These are phyloP conservation scores for Candida odintsovae DNA, from an alignment of 805 yeast species.

Conservation along the genomic window DNA sequence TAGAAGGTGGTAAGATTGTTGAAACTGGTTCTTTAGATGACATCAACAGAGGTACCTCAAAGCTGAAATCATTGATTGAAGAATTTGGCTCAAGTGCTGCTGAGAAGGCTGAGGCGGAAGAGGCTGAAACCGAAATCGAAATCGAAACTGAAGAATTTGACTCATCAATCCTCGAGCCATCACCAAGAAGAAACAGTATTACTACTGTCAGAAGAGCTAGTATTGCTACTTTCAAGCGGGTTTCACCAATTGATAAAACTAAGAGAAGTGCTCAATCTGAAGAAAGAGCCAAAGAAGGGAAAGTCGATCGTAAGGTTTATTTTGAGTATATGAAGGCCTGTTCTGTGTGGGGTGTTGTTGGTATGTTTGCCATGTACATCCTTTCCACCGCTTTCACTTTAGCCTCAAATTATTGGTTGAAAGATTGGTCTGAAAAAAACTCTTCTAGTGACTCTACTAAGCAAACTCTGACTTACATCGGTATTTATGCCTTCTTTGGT, in stretches of 20 bases:
- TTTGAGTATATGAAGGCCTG: slow-evolving; percentile 55
- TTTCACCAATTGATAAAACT: slow-evolving; percentile 26
- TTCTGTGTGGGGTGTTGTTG: slow-evolving; percentile 41
- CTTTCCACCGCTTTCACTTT: slow-evolving; percentile 31
- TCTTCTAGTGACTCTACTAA: slow-evolving; percentile 36
- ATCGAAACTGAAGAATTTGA: slow-evolving; percentile 7
- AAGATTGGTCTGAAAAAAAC: slow-evolving; percentile 59
- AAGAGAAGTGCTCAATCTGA: slow-evolving; percentile 40
- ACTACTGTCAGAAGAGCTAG: slow-evolving; percentile 49
- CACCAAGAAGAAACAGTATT: slow-evolving; percentile 8
- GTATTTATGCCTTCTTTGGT: slow-evolving; percentile 52
- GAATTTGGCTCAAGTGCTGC: slow-evolving; percentile 50
- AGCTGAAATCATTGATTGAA: slow-evolving; percentile 46
- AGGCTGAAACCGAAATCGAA: slow-evolving; percentile 24
- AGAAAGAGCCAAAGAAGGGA: slow-evolving; percentile 54
- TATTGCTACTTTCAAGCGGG: slow-evolving; percentile 49
- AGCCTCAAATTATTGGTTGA: slow-evolving; percentile 57
- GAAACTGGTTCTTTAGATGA: slow-evolving; percentile 62
- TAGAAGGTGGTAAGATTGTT: slow-evolving; percentile 60
- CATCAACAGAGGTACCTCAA: slow-evolving; percentile 41
- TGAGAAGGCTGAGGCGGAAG: neutral
- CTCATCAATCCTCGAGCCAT: slow-evolving; percentile 1
- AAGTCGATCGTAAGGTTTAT: slow-evolving; percentile 50
- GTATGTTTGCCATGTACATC: slow-evolving; percentile 32
- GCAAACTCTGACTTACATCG: slow-evolving; percentile 41